Base-by-base conservation (phyloP, 306 rosid genomes). In the Heteromeles arbutifolia region DNA sequence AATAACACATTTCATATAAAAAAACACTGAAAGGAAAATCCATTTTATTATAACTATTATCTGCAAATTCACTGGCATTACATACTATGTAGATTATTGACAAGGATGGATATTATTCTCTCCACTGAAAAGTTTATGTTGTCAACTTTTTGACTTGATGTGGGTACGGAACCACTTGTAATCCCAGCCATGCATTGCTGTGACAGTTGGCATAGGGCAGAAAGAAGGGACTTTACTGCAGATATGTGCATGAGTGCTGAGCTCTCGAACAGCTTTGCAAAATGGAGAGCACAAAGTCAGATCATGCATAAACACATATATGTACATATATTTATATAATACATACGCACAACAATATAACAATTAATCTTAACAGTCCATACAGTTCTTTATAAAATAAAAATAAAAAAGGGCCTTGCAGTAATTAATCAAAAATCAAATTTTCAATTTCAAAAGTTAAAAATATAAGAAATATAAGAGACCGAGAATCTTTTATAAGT, bases 21-120 rank as follows among this genome's bases (percentile, higher is more conserved):
- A 14, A 72, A 31, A 22, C 76, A 58, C 67, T 11, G 26, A 13
- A 72, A n/a, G 0, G 34, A 59, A 73, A 58, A 11, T 28, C 41
- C 41, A 41, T 26, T 39, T 8, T 12, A 61, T 28, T 56, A 74
- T 18, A 19, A 74, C 32, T 15, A 67, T 11, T 11, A 28, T 18
- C 21, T 39, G 67, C 74, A 78, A 11, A 70, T 76, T 75, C 73
- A 78, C 61, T 68, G 50, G 81, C 75, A 74, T 64, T 58, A 86
- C 98, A 25, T 90, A 94, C 98, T 88, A 87, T 95, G 97, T 76
- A 90, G 88, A 87, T 95, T 95, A 85, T 92, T 95, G 76, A 87
- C 92, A 69, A 95, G 90, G 85, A 95, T 85, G 76, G 96, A 95
- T 82, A 95, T 89, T 90, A 95, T 95, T 82, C 98, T 86, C 74